Base-by-base conservation (phyloP, 768 basidiomycete species). In the Xerocomellus dryophilus region DNA sequence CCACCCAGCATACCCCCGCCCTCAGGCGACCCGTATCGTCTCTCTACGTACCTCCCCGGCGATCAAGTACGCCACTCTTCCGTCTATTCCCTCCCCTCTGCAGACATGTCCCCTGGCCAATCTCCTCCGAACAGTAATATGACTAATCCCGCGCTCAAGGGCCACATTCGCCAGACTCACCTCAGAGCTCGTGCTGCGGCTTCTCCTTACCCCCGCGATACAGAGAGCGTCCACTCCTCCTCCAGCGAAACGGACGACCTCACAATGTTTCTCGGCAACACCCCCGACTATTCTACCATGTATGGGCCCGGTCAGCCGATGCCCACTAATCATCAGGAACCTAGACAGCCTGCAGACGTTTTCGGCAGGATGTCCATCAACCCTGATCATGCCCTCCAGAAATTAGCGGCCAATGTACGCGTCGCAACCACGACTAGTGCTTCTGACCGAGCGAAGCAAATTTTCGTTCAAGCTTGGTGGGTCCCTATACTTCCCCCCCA, bases 381-480 rank as follows among this genome's bases (percentile, higher is more conserved):
- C 59, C 78, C 84, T 42, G 91, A 92, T 73, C 86, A 89, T 59
- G 82, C 81, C 7, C 78, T 93, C 51, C 90, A 93, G 73, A 91
- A 92, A 74, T 77, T 93, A 51, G 91, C 92, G 4, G 86, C 85
- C 40, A 92, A 90, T 62, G 90, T 93, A 34, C 84, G 91, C 47
- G 86, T 87, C 41, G 92, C 92, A 12, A 93, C 91, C 3, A 94
- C 91, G 8, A 93, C 91, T 36, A 92, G 88, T 65, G 91, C 92
- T 47, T 93, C 91, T 11, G 92, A 94, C 70, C 76, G 92, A 64
- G 91, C 92, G 48, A 93, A 93, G 65, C 90, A 93, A 72, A 92
- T 93, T 63, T 94, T 94, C 64, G 91, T 93, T 18, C 92, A 93
- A 71, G 90, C 90, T 52, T 94, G 92, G 92, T 92, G 60, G 60